A percentile compares a stretch with the other conserved stretches of the same genome.
Conservation (phyloP, 75 land plant species). For the Sequoiadendron giganteum region DNA sequence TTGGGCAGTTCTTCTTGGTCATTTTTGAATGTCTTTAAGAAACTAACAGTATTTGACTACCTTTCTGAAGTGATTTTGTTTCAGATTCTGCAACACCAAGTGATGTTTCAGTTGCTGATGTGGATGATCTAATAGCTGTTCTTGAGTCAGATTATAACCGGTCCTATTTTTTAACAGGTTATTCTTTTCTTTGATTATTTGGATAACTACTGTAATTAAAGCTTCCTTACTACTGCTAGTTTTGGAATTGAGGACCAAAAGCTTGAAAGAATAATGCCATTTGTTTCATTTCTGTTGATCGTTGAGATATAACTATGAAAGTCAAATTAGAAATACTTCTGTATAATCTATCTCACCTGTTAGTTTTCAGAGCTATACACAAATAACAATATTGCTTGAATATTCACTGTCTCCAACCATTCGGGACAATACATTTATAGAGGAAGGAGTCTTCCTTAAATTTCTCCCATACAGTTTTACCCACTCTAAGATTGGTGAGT, state of each 20-base stretch:
- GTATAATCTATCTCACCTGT: too few species aligned
- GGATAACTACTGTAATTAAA: neutral
- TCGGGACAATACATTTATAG: too few species aligned
- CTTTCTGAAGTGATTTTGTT: constrained; percentile 1
- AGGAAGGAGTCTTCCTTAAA: too few species aligned
- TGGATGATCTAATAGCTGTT: constrained; percentile 39
- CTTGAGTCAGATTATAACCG: constrained; percentile 47
- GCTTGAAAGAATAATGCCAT: neutral
- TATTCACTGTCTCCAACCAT: too few species aligned
- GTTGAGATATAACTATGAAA: too few species aligned
- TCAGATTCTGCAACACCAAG: neutral
- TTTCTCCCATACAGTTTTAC: too few species aligned
- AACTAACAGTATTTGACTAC: constrained; percentile 1
- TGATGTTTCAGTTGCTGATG: constrained; percentile 18
- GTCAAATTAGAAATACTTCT: too few species aligned
- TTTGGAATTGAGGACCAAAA: neutral
- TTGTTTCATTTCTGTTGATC: too few species aligned
- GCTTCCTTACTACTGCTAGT: neutral
- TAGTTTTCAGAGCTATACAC: too few species aligned
- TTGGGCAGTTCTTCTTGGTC: neutral
- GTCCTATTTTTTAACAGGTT: constrained; percentile 65
- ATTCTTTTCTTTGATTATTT: neutral
- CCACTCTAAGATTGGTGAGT: too few species aligned
- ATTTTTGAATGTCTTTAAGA: neutral
- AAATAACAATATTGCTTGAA: too few species aligned